A percentile compares a stretch with the other conserved stretches of the same genome.
phyloP scores from a whole-genome alignment of 805 yeast species.

The Saccharomyces paradoxus region DNA sequence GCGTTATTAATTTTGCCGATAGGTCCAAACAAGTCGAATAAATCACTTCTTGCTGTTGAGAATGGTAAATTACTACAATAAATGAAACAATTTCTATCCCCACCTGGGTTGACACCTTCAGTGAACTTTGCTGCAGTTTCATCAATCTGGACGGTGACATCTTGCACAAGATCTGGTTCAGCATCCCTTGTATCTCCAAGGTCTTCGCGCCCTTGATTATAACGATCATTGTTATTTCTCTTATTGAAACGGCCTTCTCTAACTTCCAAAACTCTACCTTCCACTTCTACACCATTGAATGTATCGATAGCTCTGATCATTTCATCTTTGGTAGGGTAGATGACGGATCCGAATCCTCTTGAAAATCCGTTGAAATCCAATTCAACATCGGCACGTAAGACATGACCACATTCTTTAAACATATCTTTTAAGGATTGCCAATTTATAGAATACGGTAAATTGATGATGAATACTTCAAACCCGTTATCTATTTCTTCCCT shows the following conservation, averaged over 20 bases:
- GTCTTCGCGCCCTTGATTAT: background rate
- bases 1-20: conserved; percentile 67
- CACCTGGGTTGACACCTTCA: conserved; percentile 52
- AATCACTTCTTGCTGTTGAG: conserved; percentile 73
- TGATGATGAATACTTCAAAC: conserved; percentile 66
- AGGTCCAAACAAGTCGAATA: conserved; percentile 73
- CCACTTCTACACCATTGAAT: conserved; percentile 61
- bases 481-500: conserved; percentile 4
- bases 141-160: background rate
- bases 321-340: conserved; percentile 55
- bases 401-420: conserved; percentile 66
- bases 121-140: conserved; percentile 42
- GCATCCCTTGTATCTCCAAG: conserved; percentile 7
- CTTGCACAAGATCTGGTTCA: background rate
- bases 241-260: conserved; percentile 21
- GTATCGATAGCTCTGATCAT: conserved; percentile 63
- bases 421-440: conserved; percentile 83
- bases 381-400: conserved; percentile 74
- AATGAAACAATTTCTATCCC: conserved; percentile 50
- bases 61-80: conserved; percentile 76
- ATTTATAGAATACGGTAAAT: conserved; percentile 67
- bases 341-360: conserved; percentile 79
- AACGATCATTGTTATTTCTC: background rate
- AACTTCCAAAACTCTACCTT: conserved; percentile 73
- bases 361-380: conserved; percentile 63